Conservation (phyloP, 352 stramenopile species). For the Phytophthora multivora region DNA sequence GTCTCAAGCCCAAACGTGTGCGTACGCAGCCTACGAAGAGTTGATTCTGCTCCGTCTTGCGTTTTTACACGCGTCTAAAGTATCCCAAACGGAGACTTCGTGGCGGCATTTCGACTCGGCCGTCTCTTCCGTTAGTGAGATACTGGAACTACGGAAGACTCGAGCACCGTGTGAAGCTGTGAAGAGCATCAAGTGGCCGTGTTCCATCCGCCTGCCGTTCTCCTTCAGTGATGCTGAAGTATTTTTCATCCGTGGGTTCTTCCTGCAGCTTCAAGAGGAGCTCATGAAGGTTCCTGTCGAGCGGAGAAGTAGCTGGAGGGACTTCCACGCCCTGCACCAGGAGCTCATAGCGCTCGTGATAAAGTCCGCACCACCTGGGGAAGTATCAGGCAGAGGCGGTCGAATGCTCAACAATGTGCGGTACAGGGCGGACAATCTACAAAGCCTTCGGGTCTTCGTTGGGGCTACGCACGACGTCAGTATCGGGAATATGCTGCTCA, state of each 20-base stretch:
- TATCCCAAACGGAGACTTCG: constrained; percentile 12
- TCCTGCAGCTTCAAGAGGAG: constrained; percentile 44
- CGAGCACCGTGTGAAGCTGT: constrained; percentile 1
- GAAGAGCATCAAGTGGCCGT: constrained; percentile 41
- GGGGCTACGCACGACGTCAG: constrained; percentile 46
- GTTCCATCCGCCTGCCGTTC: constrained; percentile 28
- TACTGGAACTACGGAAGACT: constrained; percentile 35
- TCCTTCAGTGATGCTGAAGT: constrained; percentile 39
- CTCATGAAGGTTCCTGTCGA: constrained; percentile 25
- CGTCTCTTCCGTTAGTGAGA: constrained; percentile 33
- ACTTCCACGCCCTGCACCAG: constrained; percentile 52
- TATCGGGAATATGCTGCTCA: constrained; percentile 50
- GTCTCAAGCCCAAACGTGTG: constrained; percentile 24
- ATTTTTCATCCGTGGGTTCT: constrained; percentile 38
- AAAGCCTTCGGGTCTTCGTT: constrained; percentile 48
- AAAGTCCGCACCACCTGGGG: constrained; percentile 11
- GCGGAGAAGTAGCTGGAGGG: constrained; percentile 43
- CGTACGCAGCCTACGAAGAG: constrained; percentile 57
- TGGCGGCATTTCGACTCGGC: constrained; percentile 29
- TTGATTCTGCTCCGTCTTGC: constrained; percentile 53
- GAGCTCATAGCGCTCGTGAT: constrained; percentile 41
- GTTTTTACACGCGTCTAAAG: constrained; percentile 53
- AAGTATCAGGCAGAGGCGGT: constrained; percentile 8
- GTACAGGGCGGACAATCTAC: constrained; percentile 35
- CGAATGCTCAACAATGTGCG: constrained; percentile 32